Conservation (phyloP, 2,329 filamentous ascomycete species). For the Claviceps arundinis region DNA sequence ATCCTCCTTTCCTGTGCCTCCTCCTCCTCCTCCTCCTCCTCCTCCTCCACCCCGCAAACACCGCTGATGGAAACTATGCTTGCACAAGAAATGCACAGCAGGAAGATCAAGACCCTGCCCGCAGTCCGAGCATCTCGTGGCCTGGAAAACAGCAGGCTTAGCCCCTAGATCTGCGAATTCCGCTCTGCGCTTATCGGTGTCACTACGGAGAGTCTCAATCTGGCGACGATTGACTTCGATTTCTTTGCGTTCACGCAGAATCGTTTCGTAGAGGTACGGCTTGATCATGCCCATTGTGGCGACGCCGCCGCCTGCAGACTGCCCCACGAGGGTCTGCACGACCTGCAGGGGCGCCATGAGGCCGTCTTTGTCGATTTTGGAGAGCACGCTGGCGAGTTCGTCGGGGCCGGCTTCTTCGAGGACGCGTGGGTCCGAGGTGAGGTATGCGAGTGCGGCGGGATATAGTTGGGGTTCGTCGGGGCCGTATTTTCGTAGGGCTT, state of each 20-base stretch:
- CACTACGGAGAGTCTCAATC: constrained; percentile 69
- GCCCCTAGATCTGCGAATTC: constrained; percentile 66
- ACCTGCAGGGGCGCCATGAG: constrained; percentile 95
- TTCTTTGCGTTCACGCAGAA: constrained; percentile 75
- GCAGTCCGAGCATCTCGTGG: constrained; percentile 77
- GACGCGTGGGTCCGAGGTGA: constrained; percentile 70
- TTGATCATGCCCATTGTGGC: constrained; percentile 98
- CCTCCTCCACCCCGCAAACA: constrained; percentile 47
- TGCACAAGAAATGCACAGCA: constrained; percentile 90
- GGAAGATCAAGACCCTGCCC: constrained; percentile 69
- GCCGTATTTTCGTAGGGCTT: constrained; percentile 82
- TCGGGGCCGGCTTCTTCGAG: constrained; percentile 73
- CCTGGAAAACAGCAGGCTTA: constrained; percentile 81
- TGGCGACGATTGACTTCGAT: constrained; percentile 68
- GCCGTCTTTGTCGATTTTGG: constrained; percentile 77
- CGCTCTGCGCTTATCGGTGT: constrained; percentile 65
- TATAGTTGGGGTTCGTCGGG: constrained; percentile 85
- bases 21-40: background rate
- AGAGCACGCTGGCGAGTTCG: constrained; percentile 67
- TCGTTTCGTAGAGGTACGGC: constrained; percentile 77
- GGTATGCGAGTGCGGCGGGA: constrained; percentile 81
- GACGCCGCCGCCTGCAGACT: constrained; percentile 40
- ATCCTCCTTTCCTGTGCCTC: constrained; percentile 18
- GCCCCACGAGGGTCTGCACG: constrained; percentile 74
- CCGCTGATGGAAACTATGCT: constrained; percentile 89